Evolutionary conservation across 225 moss, liverwort and hornwort species (phyloP).

Genomic region (Straminergon stramineum): DNA sequence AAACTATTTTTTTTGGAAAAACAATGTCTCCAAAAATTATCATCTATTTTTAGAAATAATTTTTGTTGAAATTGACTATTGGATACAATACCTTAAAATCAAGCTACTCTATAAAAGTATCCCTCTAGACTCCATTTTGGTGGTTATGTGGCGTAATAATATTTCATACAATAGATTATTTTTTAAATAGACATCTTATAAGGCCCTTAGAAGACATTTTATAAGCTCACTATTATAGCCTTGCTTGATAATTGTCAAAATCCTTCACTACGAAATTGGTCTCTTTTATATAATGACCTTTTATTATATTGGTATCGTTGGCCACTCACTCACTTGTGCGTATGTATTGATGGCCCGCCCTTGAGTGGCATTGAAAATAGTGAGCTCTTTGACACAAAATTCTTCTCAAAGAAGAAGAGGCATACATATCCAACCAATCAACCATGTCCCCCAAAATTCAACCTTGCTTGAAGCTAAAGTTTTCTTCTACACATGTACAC

Average conservation of each 20-base stretch:
- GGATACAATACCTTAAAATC: rapidly evolving
- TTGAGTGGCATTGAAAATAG: neutral
- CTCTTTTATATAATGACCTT: rapidly evolving
- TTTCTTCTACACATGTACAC: rapidly evolving
- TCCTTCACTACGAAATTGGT: neutral
- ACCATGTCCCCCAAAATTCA: neutral
- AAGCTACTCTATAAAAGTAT: neutral
- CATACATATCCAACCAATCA: rapidly evolving
- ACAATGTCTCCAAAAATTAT: rapidly evolving
- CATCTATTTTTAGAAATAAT: neutral
- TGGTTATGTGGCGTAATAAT: neutral
- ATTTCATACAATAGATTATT: neutral
- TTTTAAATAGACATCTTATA: neutral
- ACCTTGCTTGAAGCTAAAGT: rapidly evolving
- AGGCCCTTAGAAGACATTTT: rapidly evolving
- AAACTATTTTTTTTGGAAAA: too few species aligned
- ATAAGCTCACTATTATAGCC: neutral
- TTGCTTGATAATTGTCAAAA: neutral
- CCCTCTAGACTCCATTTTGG: neutral
- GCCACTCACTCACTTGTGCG: neutral
- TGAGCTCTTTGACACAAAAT: rapidly evolving
- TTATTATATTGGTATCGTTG: neutral
- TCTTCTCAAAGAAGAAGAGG: neutral
- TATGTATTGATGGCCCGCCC: rapidly evolving
- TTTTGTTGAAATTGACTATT: neutral